Evolutionary conservation across 2,329 filamentous ascomycete species (phyloP).

Genomic region (Epichloe brachyelytri): DNA sequence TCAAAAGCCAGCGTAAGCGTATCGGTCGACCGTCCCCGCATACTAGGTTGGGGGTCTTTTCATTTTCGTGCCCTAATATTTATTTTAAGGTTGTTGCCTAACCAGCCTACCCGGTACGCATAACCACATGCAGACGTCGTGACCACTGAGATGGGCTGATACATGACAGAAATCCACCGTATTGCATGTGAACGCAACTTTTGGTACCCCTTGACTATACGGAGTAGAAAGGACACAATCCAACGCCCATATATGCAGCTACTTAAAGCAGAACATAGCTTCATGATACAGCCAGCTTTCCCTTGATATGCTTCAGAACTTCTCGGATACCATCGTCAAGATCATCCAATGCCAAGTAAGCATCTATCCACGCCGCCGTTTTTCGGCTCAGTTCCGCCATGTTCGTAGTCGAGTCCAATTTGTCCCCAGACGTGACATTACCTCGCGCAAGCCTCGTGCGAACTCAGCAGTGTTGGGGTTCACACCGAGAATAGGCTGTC

Average conservation of each 20-base stretch:
- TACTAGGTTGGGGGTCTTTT: neutral
- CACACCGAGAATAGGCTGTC: slow-evolving; percentile 55
- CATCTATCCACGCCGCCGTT: slow-evolving; percentile 40
- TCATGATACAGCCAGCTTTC: slow-evolving; percentile 13
- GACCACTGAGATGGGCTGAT: no score
- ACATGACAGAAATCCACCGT: no score
- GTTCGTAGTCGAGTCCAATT: slow-evolving; percentile 32
- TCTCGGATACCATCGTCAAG: slow-evolving; percentile 43
- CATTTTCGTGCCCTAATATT: neutral
- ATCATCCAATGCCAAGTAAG: slow-evolving; percentile 32
- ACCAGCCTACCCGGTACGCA: neutral
- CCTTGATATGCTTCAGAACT: slow-evolving; percentile 41
- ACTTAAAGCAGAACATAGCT: neutral
- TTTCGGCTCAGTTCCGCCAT: slow-evolving; percentile 33
- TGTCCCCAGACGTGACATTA: slow-evolving; percentile 47
- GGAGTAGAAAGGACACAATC: no score
- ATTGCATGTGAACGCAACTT: no score
- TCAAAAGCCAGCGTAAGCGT: neutral
- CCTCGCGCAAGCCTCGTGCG: slow-evolving; percentile 53
- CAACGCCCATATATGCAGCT: neutral
- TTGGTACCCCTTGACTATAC: no score
- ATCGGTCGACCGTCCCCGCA: neutral
- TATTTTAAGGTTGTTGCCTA: neutral
- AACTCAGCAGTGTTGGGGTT: slow-evolving; percentile 54
- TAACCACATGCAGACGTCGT: neutral